phyloP scores from a whole-genome alignment of 2,329 filamentous ascomycete genomes.

The Fusarium kyushuense region DNA sequence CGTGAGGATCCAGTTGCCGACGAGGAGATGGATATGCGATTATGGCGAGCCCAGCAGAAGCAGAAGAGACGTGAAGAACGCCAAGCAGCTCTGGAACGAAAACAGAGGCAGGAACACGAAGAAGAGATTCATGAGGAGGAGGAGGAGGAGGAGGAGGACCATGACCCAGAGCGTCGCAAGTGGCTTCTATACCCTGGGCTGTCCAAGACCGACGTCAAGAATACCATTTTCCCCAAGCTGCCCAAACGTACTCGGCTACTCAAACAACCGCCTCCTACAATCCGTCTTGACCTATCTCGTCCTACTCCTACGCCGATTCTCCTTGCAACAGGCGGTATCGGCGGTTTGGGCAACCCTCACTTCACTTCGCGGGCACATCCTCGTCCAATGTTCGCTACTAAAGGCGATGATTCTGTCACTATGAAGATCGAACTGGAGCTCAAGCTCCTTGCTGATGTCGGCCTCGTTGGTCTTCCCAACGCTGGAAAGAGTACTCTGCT shows the following conservation, averaged over 20 bases:
- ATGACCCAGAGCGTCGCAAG: slow-evolving; percentile 71
- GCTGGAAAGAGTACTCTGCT: slow-evolving; percentile 95
- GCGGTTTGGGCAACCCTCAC: slow-evolving; percentile 92
- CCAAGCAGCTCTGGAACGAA: slow-evolving; percentile 53
- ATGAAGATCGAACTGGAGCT: slow-evolving; percentile 89
- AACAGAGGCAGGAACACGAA: slow-evolving; percentile 36
- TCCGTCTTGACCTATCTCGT: slow-evolving; percentile 78
- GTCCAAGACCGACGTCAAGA: slow-evolving; percentile 73
- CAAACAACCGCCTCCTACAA: slow-evolving; percentile 77
- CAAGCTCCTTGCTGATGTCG: slow-evolving; percentile 94
- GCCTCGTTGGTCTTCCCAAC: slow-evolving; percentile 93
- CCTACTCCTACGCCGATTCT: slow-evolving; percentile 87
- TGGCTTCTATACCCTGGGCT: slow-evolving; percentile 90
- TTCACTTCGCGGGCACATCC: slow-evolving; percentile 82
- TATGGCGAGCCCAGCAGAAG: slow-evolving; percentile 52
- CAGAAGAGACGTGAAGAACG: slow-evolving; percentile 49
- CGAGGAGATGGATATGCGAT: slow-evolving; percentile 60
- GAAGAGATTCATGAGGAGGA: slow-evolving; percentile 36
- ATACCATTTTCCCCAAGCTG: slow-evolving; percentile 62
- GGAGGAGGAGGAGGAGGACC: slow-evolving; percentile 56
- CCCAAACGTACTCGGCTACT: slow-evolving; percentile 66
- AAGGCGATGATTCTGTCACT: slow-evolving; percentile 82
- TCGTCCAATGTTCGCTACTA: slow-evolving; percentile 88
- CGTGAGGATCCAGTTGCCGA: slow-evolving; percentile 81
- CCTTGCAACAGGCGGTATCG: slow-evolving; percentile 86